phyloP scores from a whole-genome alignment of 371 early-diverging fungal genomes.

The Batkoa obscura region DNA sequence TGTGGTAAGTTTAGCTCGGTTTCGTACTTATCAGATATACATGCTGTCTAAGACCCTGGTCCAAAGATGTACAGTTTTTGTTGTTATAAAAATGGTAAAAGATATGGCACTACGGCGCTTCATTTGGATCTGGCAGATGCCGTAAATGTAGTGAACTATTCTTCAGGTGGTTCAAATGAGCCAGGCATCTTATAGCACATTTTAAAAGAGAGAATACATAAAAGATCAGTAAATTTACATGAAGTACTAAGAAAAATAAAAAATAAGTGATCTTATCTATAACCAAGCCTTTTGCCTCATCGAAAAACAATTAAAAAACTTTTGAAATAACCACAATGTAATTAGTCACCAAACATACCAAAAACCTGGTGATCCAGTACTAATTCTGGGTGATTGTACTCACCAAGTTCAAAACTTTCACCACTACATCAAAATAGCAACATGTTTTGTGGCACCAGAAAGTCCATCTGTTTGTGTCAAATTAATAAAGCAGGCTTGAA shows the following conservation, averaged over 20 bases:
- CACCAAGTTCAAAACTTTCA: constrained; percentile 50
- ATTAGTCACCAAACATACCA: constrained; percentile 30
- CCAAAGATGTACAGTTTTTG: constrained; percentile 58
- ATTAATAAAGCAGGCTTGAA: constrained; percentile 5
- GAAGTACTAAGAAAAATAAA: constrained; percentile 11
- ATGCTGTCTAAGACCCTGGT: constrained; percentile 40
- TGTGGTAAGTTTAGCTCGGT: constrained; percentile 35
- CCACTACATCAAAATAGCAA: constrained; percentile 37
- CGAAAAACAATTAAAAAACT: constrained; percentile 12
- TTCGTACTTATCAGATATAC: constrained; percentile 24
- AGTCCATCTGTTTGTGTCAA: constrained; percentile 5
- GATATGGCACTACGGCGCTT: constrained; percentile 35
- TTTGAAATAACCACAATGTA: constrained; percentile 20
- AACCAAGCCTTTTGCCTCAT: constrained; percentile 36
- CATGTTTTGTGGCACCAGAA: constrained; percentile 56
- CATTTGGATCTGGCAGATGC: constrained; percentile 58
- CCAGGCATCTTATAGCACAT: constrained; percentile 48
- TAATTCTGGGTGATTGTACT: constrained; percentile 54
- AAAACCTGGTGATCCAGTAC: constrained; percentile 44
- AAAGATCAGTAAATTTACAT: constrained; percentile 12
- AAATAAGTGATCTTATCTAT: too few relatives aligned
- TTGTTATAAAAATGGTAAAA: constrained; percentile 8
- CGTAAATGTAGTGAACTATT: constrained; percentile 40
- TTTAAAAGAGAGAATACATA: constrained; percentile 22
- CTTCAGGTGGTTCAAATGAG: neutral